These are phyloP conservation scores for Aspergillus carlsbadensis DNA, from an alignment of 495 filamentous ascomycete species.

Conservation along the genomic window DNA sequence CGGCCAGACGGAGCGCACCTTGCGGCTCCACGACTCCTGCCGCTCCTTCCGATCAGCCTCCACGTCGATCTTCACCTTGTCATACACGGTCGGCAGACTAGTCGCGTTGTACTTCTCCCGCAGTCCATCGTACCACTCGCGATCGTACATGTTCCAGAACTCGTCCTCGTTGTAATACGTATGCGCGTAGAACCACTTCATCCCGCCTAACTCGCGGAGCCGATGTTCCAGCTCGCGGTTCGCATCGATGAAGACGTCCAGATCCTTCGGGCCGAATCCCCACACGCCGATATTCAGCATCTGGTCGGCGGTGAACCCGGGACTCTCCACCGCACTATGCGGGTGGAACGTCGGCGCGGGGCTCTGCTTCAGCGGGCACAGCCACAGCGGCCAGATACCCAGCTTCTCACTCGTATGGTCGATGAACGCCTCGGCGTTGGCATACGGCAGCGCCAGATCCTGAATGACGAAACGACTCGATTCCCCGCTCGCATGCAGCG, in stretches of 20 bases:
- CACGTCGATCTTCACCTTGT: constrained; percentile 48
- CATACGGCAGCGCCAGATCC: constrained; percentile 55
- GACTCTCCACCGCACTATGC: constrained; percentile 5
- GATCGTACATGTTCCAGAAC: constrained; percentile 56
- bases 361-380: constrained; percentile 45
- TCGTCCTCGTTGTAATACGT: constrained; percentile 54
- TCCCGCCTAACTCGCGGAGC: constrained; percentile 63
- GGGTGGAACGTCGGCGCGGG: constrained; percentile 14
- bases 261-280: constrained; percentile 34
- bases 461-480: constrained; percentile 51
- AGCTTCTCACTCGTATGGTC: constrained; percentile 42
- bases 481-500: constrained; percentile 51
- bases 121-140: constrained; percentile 45
- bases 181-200: constrained; percentile 60
- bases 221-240: constrained; percentile 67
- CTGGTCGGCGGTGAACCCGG: constrained; percentile 6
- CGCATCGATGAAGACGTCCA: constrained; percentile 43
- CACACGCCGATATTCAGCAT: constrained; percentile 59
- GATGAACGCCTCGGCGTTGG: constrained; percentile 46
- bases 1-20: constrained; percentile 36
- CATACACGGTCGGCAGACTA: constrained; percentile 49
- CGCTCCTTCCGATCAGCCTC: constrained; percentile 16
- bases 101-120: constrained; percentile 50
- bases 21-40: constrained; percentile 16
- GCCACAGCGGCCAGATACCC: constrained; percentile 57